Conservation (phyloP, 169 alveolate species). For the Plasmodium berghei region DNA sequence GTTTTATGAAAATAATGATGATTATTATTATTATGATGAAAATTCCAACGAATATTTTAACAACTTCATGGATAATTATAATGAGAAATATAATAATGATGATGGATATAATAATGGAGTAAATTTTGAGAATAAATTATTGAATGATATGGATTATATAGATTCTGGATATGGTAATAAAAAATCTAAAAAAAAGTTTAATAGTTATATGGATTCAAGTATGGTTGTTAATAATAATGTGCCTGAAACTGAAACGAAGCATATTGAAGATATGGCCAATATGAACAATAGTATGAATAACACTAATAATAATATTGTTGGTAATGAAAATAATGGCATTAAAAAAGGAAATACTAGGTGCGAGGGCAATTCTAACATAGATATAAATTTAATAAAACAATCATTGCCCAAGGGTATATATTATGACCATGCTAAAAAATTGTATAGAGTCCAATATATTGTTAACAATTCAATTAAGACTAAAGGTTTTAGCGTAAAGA, state of each 20-base stretch:
- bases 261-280: not conserved
- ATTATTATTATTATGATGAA: conserved; percentile 34
- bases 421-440: conserved; percentile 71
- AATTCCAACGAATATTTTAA: conserved; percentile 11
- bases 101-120: not conserved
- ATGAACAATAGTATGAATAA: not conserved
- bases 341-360: conserved; percentile 12
- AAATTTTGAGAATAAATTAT: not conserved
- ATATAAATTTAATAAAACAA: conserved; percentile 43
- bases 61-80: not conserved
- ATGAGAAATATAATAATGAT: conserved; percentile 14
- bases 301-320: not conserved
- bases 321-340: conserved; percentile 6
- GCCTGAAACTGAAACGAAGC: conserved; percentile 27
- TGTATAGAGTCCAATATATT: conserved; percentile 67
- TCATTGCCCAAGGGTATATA: conserved; percentile 68
- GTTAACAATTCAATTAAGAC: conserved; percentile 69
- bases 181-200: not conserved
- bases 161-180: conserved; percentile 4
- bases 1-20: conserved; percentile 2
- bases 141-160: conserved; percentile 2
- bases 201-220: not conserved
- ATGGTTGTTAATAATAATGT: not conserved
- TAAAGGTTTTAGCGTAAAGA: conserved; percentile 75
- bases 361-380: not conserved